Evolutionary conservation across 495 filamentous ascomycete genomes (phyloP).

Genomic region (Venustampulla echinocandica): DNA sequence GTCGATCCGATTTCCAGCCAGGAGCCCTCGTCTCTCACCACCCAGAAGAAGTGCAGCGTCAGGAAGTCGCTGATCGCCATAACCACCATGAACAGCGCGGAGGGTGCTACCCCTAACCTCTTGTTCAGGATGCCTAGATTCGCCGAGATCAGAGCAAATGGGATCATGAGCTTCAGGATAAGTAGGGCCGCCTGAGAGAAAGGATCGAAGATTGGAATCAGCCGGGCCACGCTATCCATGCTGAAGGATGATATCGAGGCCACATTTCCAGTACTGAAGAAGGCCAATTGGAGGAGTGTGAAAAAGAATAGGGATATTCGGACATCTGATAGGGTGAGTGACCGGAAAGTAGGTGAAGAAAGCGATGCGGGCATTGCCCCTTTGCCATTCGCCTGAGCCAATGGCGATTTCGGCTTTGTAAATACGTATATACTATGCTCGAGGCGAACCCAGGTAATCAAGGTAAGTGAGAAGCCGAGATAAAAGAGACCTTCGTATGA

Average conservation of each 20-base stretch:
- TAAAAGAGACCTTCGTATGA: slow-evolving; percentile 98
- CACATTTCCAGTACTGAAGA: slow-evolving; percentile 96
- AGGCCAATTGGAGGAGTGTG: slow-evolving; percentile 85
- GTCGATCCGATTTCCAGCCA: slow-evolving; percentile 98
- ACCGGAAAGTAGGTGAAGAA: slow-evolving; percentile 20
- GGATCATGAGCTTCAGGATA: slow-evolving; percentile 83
- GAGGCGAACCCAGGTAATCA: slow-evolving; percentile 83
- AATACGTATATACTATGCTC: slow-evolving; percentile 71
- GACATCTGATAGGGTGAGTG: slow-evolving; percentile 66
- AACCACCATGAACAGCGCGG: slow-evolving; percentile 87
- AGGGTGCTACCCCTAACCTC: slow-evolving; percentile 67
- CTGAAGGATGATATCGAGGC: slow-evolving; percentile 93
- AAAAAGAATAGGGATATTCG: slow-evolving; percentile 92
- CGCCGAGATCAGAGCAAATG: slow-evolving; percentile 87
- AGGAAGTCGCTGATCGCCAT: slow-evolving; percentile 89
- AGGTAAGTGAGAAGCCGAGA: slow-evolving; percentile 71
- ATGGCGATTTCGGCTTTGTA: slow-evolving; percentile 13
- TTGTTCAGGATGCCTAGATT: slow-evolving; percentile 93
- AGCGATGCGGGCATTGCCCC: slow-evolving; percentile 16
- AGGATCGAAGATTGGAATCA: slow-evolving; percentile 91
- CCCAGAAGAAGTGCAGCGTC: slow-evolving; percentile 96
- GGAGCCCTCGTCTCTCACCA: slow-evolving; percentile 88
- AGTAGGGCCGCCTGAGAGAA: slow-evolving; percentile 87
- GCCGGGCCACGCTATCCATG: slow-evolving; percentile 78
- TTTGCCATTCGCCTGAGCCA: slow-evolving; percentile 21